These are phyloP conservation scores for Coniochaeta sp. DNA, from an alignment of 2,329 filamentous ascomycete genomes.

Conservation along the genomic window DNA sequence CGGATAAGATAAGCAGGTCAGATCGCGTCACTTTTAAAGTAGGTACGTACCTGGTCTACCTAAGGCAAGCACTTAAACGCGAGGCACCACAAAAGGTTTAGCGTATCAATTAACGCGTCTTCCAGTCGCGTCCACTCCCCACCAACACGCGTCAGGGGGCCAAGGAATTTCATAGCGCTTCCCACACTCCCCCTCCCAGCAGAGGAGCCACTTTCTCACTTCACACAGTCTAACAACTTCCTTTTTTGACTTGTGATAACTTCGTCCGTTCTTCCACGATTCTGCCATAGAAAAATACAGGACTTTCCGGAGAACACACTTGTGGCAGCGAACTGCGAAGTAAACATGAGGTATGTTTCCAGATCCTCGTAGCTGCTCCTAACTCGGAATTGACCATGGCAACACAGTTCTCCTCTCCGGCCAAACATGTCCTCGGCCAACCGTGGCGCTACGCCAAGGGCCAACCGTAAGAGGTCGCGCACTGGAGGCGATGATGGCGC, in stretches of 20 bases:
- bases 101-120: conserved; percentile 12
- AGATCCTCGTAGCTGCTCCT: not conserved
- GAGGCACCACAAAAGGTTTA: not conserved
- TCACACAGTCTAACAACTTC: not conserved
- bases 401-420: conserved; percentile 69
- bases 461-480: conserved; percentile 49
- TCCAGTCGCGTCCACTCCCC: conserved; percentile 11
- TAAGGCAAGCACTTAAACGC: conserved; percentile 4
- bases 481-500: conserved; percentile 41
- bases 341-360: conserved; percentile 12
- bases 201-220: not conserved
- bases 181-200: not conserved
- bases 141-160: conserved; percentile 12
- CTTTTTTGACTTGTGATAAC: not conserved
- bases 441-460: conserved; percentile 52
- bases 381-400: not conserved
- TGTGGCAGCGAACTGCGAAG: not conserved
- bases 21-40: too few relatives aligned
- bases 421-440: conserved; percentile 78
- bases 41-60: too few relatives aligned
- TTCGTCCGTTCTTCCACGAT: not conserved
- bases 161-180: not conserved
- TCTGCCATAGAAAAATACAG: not conserved
- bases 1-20: not conserved
- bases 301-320: not conserved